phyloP scores from a whole-genome alignment of 306 rosid genomes.

The Medicago arabica region DNA sequence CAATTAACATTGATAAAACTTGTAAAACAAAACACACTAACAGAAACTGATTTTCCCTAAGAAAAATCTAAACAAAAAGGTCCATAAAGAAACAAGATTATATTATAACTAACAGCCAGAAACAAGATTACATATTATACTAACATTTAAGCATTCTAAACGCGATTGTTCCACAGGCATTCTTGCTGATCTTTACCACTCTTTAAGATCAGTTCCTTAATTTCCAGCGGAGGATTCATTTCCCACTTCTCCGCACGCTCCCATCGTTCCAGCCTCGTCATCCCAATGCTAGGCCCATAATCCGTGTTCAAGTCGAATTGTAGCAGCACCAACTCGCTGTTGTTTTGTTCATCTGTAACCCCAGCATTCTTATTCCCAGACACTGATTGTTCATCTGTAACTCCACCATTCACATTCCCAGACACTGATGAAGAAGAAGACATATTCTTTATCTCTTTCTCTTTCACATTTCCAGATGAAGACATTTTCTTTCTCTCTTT shows the following conservation, averaged over 20 bases:
- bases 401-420: background rate
- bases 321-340: constrained; percentile 60
- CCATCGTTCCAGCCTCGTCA: constrained; percentile 74
- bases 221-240: constrained; percentile 68
- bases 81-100: background rate
- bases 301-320: constrained; percentile 85
- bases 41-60: constrained; percentile 39
- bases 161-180: constrained; percentile 63
- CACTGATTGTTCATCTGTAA: too few relatives aligned
- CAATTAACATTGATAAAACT: background rate
- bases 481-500: constrained; percentile 44
- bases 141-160: constrained; percentile 41
- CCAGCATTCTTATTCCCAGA: too few relatives aligned
- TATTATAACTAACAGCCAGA: too few relatives aligned
- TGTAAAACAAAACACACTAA: background rate
- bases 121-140: too few relatives aligned
- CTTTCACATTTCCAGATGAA: constrained; percentile 55
- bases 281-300: constrained; percentile 86
- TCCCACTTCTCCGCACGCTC: constrained; percentile 79
- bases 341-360: constrained; percentile 59
- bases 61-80: constrained; percentile 27
- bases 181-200: constrained; percentile 49
- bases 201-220: constrained; percentile 50
- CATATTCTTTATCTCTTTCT: too few relatives aligned
- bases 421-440: too few relatives aligned